phyloP scores from a whole-genome alignment of 2,329 filamentous ascomycete species.

The Sarocladiaceae sp. region DNA sequence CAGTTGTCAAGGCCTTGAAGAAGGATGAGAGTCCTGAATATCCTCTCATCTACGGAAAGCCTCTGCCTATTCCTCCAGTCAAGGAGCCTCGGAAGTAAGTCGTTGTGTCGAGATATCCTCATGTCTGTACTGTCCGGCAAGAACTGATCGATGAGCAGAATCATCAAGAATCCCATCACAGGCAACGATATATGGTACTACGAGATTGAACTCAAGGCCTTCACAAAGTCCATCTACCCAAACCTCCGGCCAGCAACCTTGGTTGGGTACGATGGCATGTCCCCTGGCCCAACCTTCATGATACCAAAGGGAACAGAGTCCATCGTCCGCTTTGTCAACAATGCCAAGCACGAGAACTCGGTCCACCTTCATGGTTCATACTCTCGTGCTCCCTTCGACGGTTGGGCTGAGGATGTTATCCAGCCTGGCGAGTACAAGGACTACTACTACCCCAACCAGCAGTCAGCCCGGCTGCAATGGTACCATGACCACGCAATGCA shows the following conservation, averaged over 20 bases:
- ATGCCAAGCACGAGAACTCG: conserved; percentile 35
- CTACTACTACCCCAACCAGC: conserved; percentile 57
- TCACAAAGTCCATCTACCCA: conserved; percentile 31
- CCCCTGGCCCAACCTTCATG: conserved; percentile 49
- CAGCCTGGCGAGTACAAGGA: conserved; percentile 52
- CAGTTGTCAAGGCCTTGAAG: background rate
- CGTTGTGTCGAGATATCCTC: no score
- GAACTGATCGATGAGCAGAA: conserved; percentile 15
- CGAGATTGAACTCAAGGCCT: conserved; percentile 28
- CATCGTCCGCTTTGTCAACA: conserved; percentile 51
- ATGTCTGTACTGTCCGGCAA: background rate
- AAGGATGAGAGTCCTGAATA: background rate
- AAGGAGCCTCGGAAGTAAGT: conserved; percentile 28
- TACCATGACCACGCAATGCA: conserved; percentile 46
- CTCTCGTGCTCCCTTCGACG: conserved; percentile 22
- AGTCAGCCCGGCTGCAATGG: conserved; percentile 49
- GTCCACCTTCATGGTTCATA: conserved; percentile 54
- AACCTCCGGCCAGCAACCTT: conserved; percentile 25
- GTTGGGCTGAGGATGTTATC: conserved; percentile 20
- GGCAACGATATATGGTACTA: conserved; percentile 32
- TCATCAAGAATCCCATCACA: conserved; percentile 30
- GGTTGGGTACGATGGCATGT: conserved; percentile 50
- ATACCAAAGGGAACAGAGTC: conserved; percentile 45
- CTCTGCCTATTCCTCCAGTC: conserved; percentile 40
- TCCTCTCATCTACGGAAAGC: conserved; percentile 14